A percentile compares a stretch with the other conserved stretches of the same genome.
Evolutionary conservation across 2,329 filamentous ascomycete species (phyloP).

Genomic region (Talaromyces funiculosus): DNA sequence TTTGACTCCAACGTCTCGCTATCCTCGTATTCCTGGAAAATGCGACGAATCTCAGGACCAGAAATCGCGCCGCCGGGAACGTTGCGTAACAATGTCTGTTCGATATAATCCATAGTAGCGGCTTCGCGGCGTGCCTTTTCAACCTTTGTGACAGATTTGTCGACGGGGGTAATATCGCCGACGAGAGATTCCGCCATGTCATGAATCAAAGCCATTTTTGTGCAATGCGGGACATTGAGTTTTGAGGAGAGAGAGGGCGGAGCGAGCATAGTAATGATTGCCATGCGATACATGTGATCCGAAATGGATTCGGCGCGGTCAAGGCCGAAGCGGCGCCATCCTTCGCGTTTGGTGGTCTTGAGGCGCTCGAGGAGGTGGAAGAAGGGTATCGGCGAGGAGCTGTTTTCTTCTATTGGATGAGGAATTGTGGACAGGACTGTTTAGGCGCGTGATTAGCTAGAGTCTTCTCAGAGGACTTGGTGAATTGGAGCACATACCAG

Average conservation of each 20-base stretch:
- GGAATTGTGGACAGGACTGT: slow-evolving; percentile 61
- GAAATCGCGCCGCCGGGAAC: slow-evolving; percentile 63
- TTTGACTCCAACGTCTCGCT: slow-evolving; percentile 73
- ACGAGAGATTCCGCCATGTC: slow-evolving; percentile 96
- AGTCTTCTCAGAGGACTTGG: neutral
- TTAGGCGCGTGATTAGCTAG: neutral
- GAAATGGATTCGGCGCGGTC: slow-evolving; percentile 75
- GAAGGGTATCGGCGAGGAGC: slow-evolving; percentile 75
- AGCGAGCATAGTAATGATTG: slow-evolving; percentile 87
- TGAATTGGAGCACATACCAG: slow-evolving; percentile 4
- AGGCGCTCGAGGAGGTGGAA: slow-evolving; percentile 91
- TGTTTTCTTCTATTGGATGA: slow-evolving; percentile 54
- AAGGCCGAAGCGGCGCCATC: slow-evolving; percentile 87
- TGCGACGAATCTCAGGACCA: slow-evolving; percentile 64
- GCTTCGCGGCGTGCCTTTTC: slow-evolving; percentile 88
- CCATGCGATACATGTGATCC: slow-evolving; percentile 99
- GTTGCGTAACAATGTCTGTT: slow-evolving; percentile 62
- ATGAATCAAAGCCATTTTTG: slow-evolving; percentile 91
- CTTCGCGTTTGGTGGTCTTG: slow-evolving; percentile 94
- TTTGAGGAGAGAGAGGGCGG: slow-evolving; percentile 65
- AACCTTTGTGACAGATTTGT: slow-evolving; percentile 66
- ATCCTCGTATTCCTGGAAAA: slow-evolving; percentile 97
- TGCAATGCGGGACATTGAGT: slow-evolving; percentile 76
- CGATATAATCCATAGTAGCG: slow-evolving; percentile 88
- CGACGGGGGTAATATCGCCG: slow-evolving; percentile 92